Evolutionary conservation across 345 rosid genomes (phyloP).

Genomic region (Dimocarpus longan): DNA sequence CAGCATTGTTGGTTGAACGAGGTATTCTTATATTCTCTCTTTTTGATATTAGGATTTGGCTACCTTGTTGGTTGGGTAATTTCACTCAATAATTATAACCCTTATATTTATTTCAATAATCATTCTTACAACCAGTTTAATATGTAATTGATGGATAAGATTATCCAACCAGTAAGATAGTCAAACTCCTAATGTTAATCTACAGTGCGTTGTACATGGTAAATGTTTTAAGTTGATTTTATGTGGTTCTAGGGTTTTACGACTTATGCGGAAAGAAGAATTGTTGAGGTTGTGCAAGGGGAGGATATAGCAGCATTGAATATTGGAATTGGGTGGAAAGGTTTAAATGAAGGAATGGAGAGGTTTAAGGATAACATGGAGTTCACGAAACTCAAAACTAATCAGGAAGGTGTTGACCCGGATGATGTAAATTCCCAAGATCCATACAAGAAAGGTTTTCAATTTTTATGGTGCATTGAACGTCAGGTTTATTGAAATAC

Average conservation of each 20-base stretch:
- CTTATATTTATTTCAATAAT: too few species aligned
- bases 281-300: conserved; percentile 90
- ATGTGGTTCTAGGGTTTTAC: conserved; percentile 72
- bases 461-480: conserved; percentile 83
- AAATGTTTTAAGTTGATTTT: conserved; percentile 1
- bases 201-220: not conserved
- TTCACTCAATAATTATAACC: too few species aligned
- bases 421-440: conserved; percentile 78
- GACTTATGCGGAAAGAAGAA: conserved; percentile 93
- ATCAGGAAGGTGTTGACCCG: conserved; percentile 81
- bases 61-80: too few species aligned
- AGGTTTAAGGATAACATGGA: conserved; percentile 87
- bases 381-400: conserved; percentile 81
- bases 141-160: too few species aligned
- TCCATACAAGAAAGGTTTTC: conserved; percentile 95
- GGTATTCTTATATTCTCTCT: conserved; percentile 36
- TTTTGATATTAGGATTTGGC: too few species aligned
- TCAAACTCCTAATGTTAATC: not conserved
- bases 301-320: conserved; percentile 71
- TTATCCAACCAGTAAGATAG: too few species aligned
- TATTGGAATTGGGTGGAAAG: conserved; percentile 90
- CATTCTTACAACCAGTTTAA: too few species aligned
- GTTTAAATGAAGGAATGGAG: conserved; percentile 67
- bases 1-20: conserved; percentile 98
- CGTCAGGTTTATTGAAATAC: conserved; percentile 59